phyloP scores from a whole-genome alignment of 139 green algal genomes.

The Cymbomonas tetramitiformis region DNA sequence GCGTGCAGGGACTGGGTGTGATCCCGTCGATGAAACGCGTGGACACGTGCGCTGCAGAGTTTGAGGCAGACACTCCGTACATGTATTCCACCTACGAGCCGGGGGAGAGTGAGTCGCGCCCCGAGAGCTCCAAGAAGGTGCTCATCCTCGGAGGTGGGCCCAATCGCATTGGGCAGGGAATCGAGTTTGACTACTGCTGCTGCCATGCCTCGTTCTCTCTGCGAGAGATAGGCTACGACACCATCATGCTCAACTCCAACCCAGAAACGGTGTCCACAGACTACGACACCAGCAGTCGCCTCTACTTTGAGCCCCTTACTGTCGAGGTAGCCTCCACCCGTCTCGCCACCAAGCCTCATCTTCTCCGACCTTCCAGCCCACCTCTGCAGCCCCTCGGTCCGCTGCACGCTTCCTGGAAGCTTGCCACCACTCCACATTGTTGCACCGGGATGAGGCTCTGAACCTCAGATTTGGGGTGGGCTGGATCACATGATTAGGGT shows the following conservation, averaged over 20 bases:
- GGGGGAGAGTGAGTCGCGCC: constrained; percentile 59
- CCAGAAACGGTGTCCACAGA: constrained; percentile 91
- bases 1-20: too few relatives aligned
- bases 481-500: too few relatives aligned
- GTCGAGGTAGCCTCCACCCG: too few relatives aligned
- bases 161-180: constrained; percentile 98
- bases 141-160: constrained; percentile 95
- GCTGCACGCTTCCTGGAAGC: too few relatives aligned
- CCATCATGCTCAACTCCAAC: constrained; percentile 99
- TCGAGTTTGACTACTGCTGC: constrained; percentile 99
- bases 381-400: too few relatives aligned
- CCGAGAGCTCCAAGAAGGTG: constrained; percentile 55
- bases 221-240: constrained; percentile 77
- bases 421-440: too few relatives aligned
- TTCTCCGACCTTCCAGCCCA: too few relatives aligned
- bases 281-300: constrained; percentile 90
- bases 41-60: constrained; percentile 97
- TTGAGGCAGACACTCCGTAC: constrained; percentile 92
- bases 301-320: constrained; percentile 98
- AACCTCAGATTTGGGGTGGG: too few relatives aligned
- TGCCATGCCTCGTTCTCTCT: constrained; percentile 94
- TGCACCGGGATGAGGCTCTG: too few relatives aligned
- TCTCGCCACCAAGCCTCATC: too few relatives aligned
- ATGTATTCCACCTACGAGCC: constrained; percentile 74
- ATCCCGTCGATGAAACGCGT: constrained; percentile 63